These are phyloP conservation scores for Umbellularia californica DNA, from an alignment of 164 flowering plant genomes.

Conservation along the genomic window DNA sequence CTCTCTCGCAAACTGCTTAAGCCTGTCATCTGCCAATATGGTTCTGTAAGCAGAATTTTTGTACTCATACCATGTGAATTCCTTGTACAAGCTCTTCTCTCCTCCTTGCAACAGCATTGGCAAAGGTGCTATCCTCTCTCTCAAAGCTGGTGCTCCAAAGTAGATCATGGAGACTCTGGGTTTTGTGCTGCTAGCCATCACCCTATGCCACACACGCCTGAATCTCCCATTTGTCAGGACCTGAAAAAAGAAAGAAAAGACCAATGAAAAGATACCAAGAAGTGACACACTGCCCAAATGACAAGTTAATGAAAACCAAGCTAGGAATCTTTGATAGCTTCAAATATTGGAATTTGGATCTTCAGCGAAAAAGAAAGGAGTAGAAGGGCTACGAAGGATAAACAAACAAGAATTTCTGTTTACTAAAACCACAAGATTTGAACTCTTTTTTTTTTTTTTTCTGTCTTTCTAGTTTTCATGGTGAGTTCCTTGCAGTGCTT, in stretches of 20 bases:
- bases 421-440: no score
- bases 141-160: slow-evolving; percentile 76
- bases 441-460: background rate
- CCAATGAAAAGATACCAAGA: background rate
- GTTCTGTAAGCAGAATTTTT: slow-evolving; percentile 66
- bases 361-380: no score
- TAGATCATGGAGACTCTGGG: slow-evolving; percentile 86
- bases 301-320: no score
- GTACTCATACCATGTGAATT: slow-evolving; percentile 90
- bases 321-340: no score
- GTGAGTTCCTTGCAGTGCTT: background rate
- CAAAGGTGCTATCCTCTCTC: slow-evolving; percentile 54
- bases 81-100: slow-evolving; percentile 73
- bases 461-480: background rate
- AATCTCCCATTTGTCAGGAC: slow-evolving; percentile 92
- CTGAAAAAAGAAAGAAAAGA: slow-evolving; percentile 29
- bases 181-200: slow-evolving; percentile 46
- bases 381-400: no score
- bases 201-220: slow-evolving; percentile 82
- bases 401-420: no score
- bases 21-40: slow-evolving; percentile 72
- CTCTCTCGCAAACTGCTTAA: slow-evolving; percentile 37
- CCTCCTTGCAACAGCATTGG: slow-evolving; percentile 41
- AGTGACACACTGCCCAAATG: no score
- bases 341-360: no score